Conservation (phyloP, 176 grass and related monocot species). For the Aechmea fasciata region DNA sequence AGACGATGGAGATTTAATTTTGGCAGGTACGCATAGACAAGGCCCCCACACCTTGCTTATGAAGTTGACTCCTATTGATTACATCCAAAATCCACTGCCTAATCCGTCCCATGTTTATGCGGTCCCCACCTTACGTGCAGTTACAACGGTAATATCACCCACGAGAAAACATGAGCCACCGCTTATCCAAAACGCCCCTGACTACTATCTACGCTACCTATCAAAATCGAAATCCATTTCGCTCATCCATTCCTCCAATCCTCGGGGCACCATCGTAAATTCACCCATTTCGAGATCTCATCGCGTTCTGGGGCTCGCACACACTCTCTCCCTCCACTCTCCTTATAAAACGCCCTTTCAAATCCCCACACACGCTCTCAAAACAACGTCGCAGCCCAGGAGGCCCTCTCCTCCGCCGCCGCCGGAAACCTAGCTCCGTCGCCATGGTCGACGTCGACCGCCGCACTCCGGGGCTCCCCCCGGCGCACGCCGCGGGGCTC, state of each 20-base stretch:
- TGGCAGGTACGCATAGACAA: too few relatives aligned
- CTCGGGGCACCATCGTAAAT: too few relatives aligned
- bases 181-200: background rate
- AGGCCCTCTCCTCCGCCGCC: too few relatives aligned
- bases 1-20: too few relatives aligned
- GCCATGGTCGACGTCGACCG: slow-evolving; percentile 49
- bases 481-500: slow-evolving; percentile 38
- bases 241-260: background rate
- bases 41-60: too few relatives aligned
- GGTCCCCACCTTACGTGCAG: background rate
- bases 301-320: background rate
- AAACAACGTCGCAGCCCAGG: too few relatives aligned
- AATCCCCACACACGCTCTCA: background rate
- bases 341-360: background rate
- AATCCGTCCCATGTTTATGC: background rate
- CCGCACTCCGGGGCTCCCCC: slow-evolving; percentile 25
- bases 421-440: background rate
- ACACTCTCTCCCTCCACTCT: background rate
- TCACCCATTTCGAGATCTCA: too few relatives aligned
- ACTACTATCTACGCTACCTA: background rate
- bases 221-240: background rate
- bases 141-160: background rate
- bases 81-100: background rate
- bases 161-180: background rate
- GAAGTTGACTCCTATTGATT: too few relatives aligned